Evolutionary conservation across 1,139 yeast genomes (phyloP).

Genomic region (Hansenula sp.): DNA sequence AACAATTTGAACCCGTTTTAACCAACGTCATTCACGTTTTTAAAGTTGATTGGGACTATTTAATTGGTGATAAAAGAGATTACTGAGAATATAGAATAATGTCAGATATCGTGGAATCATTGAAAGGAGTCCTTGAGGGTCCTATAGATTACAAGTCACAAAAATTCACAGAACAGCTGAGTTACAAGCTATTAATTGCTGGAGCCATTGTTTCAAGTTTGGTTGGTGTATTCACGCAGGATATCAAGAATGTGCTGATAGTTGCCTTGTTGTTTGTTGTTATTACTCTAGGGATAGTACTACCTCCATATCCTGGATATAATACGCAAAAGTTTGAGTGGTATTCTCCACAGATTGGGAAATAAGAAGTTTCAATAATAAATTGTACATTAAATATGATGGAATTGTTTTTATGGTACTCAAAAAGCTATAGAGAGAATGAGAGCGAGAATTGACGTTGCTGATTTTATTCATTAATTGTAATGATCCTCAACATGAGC

Average conservation of each 20-base stretch:
- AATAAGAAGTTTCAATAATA: no score
- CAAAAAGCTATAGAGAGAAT: no score
- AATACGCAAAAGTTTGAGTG: constrained; percentile 42
- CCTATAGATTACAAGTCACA: constrained; percentile 66
- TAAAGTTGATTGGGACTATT: no score
- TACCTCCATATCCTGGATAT: constrained; percentile 56
- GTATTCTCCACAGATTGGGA: constrained; percentile 16
- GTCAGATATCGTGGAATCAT: constrained; percentile 8
- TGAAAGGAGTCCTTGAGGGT: constrained; percentile 36
- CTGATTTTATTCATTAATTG: no score
- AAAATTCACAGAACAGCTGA: constrained; percentile 31
- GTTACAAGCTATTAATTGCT: constrained; percentile 20
- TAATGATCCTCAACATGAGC: no score
- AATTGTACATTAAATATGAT: no score
- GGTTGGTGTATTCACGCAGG: constrained; percentile 41
- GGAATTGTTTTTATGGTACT: no score
- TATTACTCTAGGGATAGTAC: constrained; percentile 34
- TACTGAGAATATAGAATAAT: no score
- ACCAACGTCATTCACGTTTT: no score
- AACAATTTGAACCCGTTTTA: no score
- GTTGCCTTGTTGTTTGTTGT: constrained; percentile 34
- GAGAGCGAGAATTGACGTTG: no score
- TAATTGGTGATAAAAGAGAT: neutral
- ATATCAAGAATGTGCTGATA: constrained; percentile 33
- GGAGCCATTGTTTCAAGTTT: constrained; percentile 30